phyloP scores from a whole-genome alignment of 1,284 basidiomycete species.

The Tremellales sp. region DNA sequence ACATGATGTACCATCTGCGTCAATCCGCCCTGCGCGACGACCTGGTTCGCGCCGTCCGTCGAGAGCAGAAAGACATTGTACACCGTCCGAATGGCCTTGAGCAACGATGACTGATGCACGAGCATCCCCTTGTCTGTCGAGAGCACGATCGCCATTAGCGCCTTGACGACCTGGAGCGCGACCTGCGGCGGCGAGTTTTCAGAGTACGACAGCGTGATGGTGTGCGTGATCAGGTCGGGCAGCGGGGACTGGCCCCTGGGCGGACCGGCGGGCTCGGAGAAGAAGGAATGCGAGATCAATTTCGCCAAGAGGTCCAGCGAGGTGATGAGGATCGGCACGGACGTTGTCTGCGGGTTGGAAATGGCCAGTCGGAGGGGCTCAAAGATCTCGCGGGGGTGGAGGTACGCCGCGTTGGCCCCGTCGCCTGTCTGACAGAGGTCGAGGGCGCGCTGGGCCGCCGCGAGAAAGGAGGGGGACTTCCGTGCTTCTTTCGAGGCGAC shows the following conservation, averaged over 20 bases:
- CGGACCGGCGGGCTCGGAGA: slow-evolving; percentile 56
- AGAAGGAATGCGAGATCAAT: slow-evolving; percentile 93
- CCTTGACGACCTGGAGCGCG: slow-evolving; percentile 92
- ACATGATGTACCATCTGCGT: slow-evolving; percentile 97
- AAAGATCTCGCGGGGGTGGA: slow-evolving; percentile 74
- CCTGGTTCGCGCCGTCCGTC: slow-evolving; percentile 84
- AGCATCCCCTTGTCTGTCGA: slow-evolving; percentile 67
- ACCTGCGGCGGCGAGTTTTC: slow-evolving; percentile 83
- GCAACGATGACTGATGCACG: slow-evolving; percentile 86
- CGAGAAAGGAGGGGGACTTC: slow-evolving; percentile 71
- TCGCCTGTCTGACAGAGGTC: slow-evolving; percentile 72
- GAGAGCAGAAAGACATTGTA: slow-evolving; percentile 94
- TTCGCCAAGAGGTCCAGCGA: slow-evolving; percentile 95
- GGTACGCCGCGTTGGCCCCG: slow-evolving; percentile 52
- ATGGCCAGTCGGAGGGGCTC: slow-evolving; percentile 89
- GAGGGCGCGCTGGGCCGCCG: slow-evolving; percentile 75
- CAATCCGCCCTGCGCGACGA: slow-evolving; percentile 91
- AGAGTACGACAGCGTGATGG: slow-evolving; percentile 86
- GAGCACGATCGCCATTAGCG: slow-evolving; percentile 78
- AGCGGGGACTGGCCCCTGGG: slow-evolving; percentile 61
- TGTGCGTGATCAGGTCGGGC: slow-evolving; percentile 86
- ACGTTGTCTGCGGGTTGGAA: slow-evolving; percentile 66
- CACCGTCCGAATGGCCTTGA: slow-evolving; percentile 92
- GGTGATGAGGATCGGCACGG: slow-evolving; percentile 86
- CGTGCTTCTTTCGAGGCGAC: slow-evolving; percentile 85